phyloP scores from a whole-genome alignment of 805 yeast genomes.

The Trichomonascus vanleenenianus region DNA sequence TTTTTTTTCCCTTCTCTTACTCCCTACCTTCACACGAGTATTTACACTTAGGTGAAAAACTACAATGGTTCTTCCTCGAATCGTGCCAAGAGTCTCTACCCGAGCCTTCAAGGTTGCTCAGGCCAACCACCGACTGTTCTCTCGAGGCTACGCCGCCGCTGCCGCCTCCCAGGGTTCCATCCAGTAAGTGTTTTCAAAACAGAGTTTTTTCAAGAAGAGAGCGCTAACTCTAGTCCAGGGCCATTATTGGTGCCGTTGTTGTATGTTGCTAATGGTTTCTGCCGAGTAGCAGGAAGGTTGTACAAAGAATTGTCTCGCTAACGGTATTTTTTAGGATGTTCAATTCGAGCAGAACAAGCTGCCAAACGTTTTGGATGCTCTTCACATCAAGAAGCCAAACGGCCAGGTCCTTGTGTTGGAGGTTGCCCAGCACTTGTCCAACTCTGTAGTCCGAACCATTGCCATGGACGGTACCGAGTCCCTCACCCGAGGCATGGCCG shows the following conservation, averaged over 20 bases:
- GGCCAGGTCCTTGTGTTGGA: conserved; percentile 83
- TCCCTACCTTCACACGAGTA: not conserved
- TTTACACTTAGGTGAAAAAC: conserved; percentile 31
- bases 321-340: conserved; percentile 45
- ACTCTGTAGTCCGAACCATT: conserved; percentile 99
- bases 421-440: conserved; percentile 99
- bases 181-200: conserved; percentile 52
- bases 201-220: too few relatives aligned
- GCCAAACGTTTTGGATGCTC: conserved; percentile 96
- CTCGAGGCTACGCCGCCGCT: conserved; percentile 69
- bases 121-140: conserved; percentile 61
- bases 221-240: conserved; percentile 40
- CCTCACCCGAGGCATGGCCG: conserved; percentile 94
- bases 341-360: conserved; percentile 96
- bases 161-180: conserved; percentile 67
- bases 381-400: conserved; percentile 71
- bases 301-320: conserved; percentile 6
- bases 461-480: conserved; percentile 99
- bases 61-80: conserved; percentile 53
- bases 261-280: conserved; percentile 28
- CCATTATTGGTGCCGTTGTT: conserved; percentile 98
- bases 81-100: conserved; percentile 48
- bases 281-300: not conserved
- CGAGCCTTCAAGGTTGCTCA: conserved; percentile 84
- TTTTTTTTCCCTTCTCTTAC: not conserved